phyloP scores from a whole-genome alignment of 495 filamentous ascomycete genomes.

The Parathielavia appendiculata region DNA sequence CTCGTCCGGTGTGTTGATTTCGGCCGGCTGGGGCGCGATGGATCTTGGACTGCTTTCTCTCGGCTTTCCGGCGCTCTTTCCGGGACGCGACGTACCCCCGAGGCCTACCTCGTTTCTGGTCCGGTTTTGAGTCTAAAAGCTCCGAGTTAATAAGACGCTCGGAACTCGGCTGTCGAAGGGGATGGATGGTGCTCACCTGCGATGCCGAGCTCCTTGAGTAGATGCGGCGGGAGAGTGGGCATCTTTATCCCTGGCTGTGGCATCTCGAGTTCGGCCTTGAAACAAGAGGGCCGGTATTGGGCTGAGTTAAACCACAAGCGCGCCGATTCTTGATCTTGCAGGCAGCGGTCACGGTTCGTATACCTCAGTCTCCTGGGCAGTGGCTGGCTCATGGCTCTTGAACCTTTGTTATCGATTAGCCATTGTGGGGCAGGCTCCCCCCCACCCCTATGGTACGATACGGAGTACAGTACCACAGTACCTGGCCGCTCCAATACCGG shows the following conservation, averaged over 20 bases:
- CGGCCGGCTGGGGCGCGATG: slow-evolving; percentile 16
- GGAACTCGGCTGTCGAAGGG: background rate
- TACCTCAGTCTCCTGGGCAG: background rate
- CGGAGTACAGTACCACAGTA: background rate
- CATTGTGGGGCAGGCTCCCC: background rate
- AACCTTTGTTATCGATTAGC: slow-evolving; percentile 20
- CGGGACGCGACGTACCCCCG: slow-evolving; percentile 28
- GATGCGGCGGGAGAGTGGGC: slow-evolving; percentile 23
- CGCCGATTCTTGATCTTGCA: background rate
- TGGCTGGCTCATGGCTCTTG: background rate
- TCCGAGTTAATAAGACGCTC: background rate
- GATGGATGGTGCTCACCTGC: slow-evolving; percentile 6
- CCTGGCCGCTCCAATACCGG: too few species aligned
- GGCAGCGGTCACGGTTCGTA: background rate
- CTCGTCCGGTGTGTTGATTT: slow-evolving; percentile 18
- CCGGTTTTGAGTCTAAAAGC: slow-evolving; percentile 9
- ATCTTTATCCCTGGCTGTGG: slow-evolving; percentile 12
- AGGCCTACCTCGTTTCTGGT: background rate
- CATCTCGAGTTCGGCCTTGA: slow-evolving; percentile 9
- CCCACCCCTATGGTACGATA: too few species aligned
- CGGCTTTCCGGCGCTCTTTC: slow-evolving; percentile 49
- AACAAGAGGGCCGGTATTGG: background rate
- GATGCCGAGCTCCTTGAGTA: slow-evolving; percentile 30
- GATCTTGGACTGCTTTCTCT: slow-evolving; percentile 39
- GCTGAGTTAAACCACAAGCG: background rate